These are phyloP conservation scores for Polyporus arcularius DNA, from an alignment of 768 basidiomycete genomes.

Conservation along the genomic window DNA sequence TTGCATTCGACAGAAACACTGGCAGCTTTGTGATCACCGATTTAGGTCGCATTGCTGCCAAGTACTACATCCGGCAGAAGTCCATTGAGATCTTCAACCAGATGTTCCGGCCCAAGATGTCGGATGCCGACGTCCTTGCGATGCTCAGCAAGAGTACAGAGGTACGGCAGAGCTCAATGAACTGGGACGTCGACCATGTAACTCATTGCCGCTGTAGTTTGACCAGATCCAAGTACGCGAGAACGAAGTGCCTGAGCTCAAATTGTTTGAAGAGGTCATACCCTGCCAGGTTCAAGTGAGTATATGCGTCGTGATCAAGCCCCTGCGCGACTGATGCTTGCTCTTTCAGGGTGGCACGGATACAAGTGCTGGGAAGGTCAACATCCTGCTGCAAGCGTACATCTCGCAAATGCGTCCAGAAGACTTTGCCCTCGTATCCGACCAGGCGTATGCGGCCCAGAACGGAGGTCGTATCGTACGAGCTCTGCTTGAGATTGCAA, in stretches of 20 bases:
- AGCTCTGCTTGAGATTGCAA: conserved; percentile 92
- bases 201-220: conserved; percentile 53
- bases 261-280: conserved; percentile 58
- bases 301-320: not conserved
- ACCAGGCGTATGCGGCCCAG: conserved; percentile 91
- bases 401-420: conserved; percentile 82
- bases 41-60: conserved; percentile 93
- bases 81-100: conserved; percentile 88
- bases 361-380: conserved; percentile 82
- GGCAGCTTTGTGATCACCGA: conserved; percentile 78
- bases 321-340: not conserved
- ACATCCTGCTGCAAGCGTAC: conserved; percentile 89
- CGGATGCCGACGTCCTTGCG: conserved; percentile 86
- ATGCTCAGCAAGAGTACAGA: conserved; percentile 92
- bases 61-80: conserved; percentile 87
- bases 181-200: not conserved
- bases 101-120: conserved; percentile 78
- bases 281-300: conserved; percentile 83
- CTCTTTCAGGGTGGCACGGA: conserved; percentile 56
- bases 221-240: conserved; percentile 94
- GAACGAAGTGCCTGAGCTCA: conserved; percentile 82
- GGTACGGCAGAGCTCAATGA: conserved; percentile 43
- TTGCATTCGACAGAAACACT: conserved; percentile 62
- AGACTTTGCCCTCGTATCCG: conserved; percentile 96
- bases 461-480: conserved; percentile 94